A percentile compares a stretch with the other conserved stretches of the same genome.
phyloP scores from a whole-genome alignment of 495 filamentous ascomycete species.

The Cladorrhinum samala region DNA sequence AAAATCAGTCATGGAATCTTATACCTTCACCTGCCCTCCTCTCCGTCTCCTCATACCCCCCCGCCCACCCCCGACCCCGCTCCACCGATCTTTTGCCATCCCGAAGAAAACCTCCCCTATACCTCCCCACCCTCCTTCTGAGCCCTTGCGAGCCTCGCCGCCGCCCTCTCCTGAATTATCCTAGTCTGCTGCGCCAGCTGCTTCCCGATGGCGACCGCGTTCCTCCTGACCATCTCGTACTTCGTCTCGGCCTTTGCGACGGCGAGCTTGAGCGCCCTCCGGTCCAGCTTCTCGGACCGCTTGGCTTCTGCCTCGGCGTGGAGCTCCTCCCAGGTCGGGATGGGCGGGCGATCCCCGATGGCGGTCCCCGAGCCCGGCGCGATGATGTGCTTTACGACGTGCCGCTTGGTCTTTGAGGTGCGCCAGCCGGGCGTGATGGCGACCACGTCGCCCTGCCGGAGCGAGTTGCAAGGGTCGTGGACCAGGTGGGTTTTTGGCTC shows the following conservation, averaged over 20 bases:
- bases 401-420: slow-evolving; percentile 58
- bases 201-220: background rate
- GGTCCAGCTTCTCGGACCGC: slow-evolving; percentile 45
- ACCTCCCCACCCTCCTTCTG: too few relatives aligned
- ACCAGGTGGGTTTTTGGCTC: slow-evolving; percentile 51
- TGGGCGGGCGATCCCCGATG: slow-evolving; percentile 55
- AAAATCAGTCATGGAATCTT: too few relatives aligned
- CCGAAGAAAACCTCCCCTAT: too few relatives aligned
- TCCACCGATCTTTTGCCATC: too few relatives aligned
- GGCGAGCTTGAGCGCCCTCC: slow-evolving; percentile 28
- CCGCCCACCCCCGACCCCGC: too few relatives aligned
- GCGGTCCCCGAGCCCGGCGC: slow-evolving; percentile 58
- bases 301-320: slow-evolving; percentile 42
- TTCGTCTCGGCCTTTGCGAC: background rate
- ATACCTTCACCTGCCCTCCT: too few relatives aligned
- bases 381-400: slow-evolving; percentile 73
- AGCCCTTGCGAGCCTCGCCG: background rate
- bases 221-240: background rate
- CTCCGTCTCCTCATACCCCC: too few relatives aligned
- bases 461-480: slow-evolving; percentile 67
- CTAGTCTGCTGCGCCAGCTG: background rate
- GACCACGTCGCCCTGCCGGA: slow-evolving; percentile 73
- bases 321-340: slow-evolving; percentile 59
- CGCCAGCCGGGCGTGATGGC: slow-evolving; percentile 64
- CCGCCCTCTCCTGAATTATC: background rate